Conservation (phyloP, 2,329 filamentous ascomycete genomes). For the Escovopsis weberi region DNA sequence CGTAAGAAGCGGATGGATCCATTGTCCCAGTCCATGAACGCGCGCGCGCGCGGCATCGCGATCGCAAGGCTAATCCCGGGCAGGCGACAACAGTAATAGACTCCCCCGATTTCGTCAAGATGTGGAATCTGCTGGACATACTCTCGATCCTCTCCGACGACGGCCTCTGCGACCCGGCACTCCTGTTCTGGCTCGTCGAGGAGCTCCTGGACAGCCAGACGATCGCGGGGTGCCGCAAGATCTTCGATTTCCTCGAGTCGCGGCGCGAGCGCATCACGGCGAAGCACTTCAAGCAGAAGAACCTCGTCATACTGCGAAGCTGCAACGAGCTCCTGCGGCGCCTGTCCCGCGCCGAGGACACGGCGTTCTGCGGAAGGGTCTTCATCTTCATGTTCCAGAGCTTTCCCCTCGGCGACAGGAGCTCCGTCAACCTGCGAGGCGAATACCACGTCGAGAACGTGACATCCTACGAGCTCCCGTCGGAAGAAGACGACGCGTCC, state of each 20-base stretch:
- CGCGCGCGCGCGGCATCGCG: no score
- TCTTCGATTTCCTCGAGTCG: slow-evolving; percentile 93
- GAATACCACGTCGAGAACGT: slow-evolving; percentile 95
- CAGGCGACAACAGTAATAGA: slow-evolving; percentile 65
- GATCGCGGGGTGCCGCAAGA: slow-evolving; percentile 74
- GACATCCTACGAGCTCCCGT: slow-evolving; percentile 54
- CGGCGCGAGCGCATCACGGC: slow-evolving; percentile 77
- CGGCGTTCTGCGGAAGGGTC: slow-evolving; percentile 90
- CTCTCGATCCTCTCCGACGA: slow-evolving; percentile 78
- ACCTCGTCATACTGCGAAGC: slow-evolving; percentile 75
- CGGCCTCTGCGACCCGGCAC: slow-evolving; percentile 60
- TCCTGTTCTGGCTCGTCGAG: slow-evolving; percentile 84
- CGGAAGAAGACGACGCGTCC: slow-evolving; percentile 13
- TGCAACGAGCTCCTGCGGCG: slow-evolving; percentile 93
- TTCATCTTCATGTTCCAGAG: slow-evolving; percentile 99
- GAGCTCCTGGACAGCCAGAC: slow-evolving; percentile 94
- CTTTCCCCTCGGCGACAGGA: slow-evolving; percentile 91
- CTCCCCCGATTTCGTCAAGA: slow-evolving; percentile 59
- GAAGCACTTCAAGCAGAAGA: slow-evolving; percentile 67
- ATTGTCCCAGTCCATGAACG: no score
- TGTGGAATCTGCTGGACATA: slow-evolving; percentile 92
- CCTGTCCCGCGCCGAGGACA: slow-evolving; percentile 89
- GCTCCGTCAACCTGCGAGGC: slow-evolving; percentile 88
- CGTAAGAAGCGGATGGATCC: slow-evolving; percentile 33
- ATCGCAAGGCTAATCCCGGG: slow-evolving; percentile 1